A percentile compares a stretch with the other conserved stretches of the same genome.
Evolutionary conservation across 2,329 filamentous ascomycete genomes (phyloP).

Genomic region (Trichoderma semiorbis): DNA sequence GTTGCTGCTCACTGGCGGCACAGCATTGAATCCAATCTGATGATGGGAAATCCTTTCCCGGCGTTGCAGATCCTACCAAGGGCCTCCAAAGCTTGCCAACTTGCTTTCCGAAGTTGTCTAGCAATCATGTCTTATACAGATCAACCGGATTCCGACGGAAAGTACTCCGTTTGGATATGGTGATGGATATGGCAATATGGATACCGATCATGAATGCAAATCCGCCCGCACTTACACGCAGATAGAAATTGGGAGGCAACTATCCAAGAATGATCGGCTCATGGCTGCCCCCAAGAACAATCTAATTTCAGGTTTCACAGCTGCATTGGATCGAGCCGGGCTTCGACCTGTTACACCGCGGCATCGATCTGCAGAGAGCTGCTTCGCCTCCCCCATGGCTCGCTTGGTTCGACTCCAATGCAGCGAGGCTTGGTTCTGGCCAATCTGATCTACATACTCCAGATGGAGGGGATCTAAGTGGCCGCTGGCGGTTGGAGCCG

Average conservation of each 20-base stretch:
- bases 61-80: constrained; percentile 6
- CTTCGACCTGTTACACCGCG: constrained; percentile 5
- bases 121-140: background rate
- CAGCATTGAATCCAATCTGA: background rate
- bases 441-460: background rate
- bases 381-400: constrained; percentile 17
- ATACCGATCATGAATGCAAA: background rate
- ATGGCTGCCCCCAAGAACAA: background rate
- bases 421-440: constrained; percentile 1
- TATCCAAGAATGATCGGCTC: background rate
- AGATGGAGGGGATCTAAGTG: background rate
- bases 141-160: background rate
- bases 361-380: constrained; percentile 16
- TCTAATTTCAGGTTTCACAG: background rate
- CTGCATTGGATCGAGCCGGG: constrained; percentile 1
- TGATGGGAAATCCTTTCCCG: background rate
- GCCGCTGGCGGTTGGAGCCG: background rate
- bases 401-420: background rate
- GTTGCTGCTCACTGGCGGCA: background rate
- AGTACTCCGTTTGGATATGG: background rate
- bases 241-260: background rate
- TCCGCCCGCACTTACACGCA: background rate
- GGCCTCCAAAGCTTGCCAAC: background rate
- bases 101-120: background rate
- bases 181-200: background rate